Conservation (phyloP, 805 yeast species). For the Candida ficus region DNA sequence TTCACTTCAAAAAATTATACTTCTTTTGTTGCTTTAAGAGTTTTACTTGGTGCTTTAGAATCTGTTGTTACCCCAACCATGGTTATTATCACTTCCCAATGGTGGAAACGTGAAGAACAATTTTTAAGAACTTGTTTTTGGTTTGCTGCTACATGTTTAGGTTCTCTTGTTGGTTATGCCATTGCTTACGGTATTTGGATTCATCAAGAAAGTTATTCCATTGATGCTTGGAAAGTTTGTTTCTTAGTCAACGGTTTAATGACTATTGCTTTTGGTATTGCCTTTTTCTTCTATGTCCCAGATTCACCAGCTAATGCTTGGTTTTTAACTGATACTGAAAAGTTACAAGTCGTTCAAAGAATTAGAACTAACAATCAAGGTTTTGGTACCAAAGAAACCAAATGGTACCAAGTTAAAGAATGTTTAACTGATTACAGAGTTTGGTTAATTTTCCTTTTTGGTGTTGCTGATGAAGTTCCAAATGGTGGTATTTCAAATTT, state of each 20-base stretch:
- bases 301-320: slow-evolving; percentile 39
- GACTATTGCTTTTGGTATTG: slow-evolving; percentile 41
- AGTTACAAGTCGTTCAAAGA: slow-evolving; percentile 35
- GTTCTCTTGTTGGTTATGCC: slow-evolving; percentile 37
- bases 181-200: slow-evolving; percentile 37
- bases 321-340: slow-evolving; percentile 36
- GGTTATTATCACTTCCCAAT: slow-evolving; percentile 17
- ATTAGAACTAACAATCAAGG: slow-evolving; percentile 40
- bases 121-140: slow-evolving; percentile 27
- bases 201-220: slow-evolving; percentile 25
- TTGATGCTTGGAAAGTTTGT: slow-evolving; percentile 47
- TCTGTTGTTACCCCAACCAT: slow-evolving; percentile 30
- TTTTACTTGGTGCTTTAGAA: slow-evolving; percentile 47
- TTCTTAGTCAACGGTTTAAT: slow-evolving; percentile 50
- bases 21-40: slow-evolving; percentile 39
- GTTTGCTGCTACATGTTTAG: slow-evolving; percentile 31
- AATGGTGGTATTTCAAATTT: slow-evolving; percentile 46
- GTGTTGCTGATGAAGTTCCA: slow-evolving; percentile 29
- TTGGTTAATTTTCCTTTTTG: slow-evolving; percentile 33
- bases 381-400: slow-evolving; percentile 34
- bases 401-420: slow-evolving; percentile 28
- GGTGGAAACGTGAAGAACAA: slow-evolving; percentile 25
- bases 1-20: slow-evolving; percentile 38
- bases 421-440: slow-evolving; percentile 21
- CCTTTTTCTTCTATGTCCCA: slow-evolving; percentile 40